Evolutionary conservation across 1,139 yeast genomes (phyloP).

Genomic region (Hansenula anomala): DNA sequence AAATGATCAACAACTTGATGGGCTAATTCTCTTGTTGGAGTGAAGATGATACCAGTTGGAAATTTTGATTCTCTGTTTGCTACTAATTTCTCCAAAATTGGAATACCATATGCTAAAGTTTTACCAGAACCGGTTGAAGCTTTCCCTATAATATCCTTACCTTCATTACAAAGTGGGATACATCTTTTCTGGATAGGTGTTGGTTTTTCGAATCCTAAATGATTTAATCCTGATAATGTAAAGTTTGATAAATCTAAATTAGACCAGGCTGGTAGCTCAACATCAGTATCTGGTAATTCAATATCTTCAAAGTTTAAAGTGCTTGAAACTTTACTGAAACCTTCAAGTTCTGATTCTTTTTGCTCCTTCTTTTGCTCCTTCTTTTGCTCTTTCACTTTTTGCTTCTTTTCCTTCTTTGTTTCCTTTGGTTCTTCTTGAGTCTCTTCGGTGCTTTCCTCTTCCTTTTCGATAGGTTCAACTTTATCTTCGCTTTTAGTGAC

Average conservation of each 20-base stretch:
- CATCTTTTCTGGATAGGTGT: conserved; percentile 78
- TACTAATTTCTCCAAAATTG: conserved; percentile 71
- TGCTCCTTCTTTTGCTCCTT: conserved; percentile 10
- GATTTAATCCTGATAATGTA: conserved; percentile 54
- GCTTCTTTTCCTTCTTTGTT: conserved; percentile 20
- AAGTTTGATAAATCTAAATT: conserved; percentile 42
- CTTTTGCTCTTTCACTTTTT: background rate
- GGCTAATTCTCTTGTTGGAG: conserved; percentile 96
- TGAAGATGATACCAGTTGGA: conserved; percentile 78
- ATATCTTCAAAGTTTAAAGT: conserved; percentile 17
- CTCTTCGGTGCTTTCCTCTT: conserved; percentile 18
- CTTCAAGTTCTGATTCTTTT: conserved; percentile 18
- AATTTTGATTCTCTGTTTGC: conserved; percentile 20
- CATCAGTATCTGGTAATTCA: conserved; percentile 23
- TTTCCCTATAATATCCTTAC: conserved; percentile 85
- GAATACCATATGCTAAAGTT: conserved; percentile 91
- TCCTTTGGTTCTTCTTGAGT: conserved; percentile 12
- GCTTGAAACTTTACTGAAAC: conserved; percentile 18
- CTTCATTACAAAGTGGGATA: conserved; percentile 71
- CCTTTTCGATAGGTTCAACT: conserved; percentile 9
- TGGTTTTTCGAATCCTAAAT: conserved; percentile 61
- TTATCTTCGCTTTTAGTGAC: conserved; percentile 40
- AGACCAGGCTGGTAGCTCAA: conserved; percentile 58
- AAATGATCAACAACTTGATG: conserved; percentile 88
- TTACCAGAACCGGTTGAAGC: conserved; percentile 99